Evolutionary conservation across 768 basidiomycete species (phyloP).

Genomic region (Trametes meyenii): DNA sequence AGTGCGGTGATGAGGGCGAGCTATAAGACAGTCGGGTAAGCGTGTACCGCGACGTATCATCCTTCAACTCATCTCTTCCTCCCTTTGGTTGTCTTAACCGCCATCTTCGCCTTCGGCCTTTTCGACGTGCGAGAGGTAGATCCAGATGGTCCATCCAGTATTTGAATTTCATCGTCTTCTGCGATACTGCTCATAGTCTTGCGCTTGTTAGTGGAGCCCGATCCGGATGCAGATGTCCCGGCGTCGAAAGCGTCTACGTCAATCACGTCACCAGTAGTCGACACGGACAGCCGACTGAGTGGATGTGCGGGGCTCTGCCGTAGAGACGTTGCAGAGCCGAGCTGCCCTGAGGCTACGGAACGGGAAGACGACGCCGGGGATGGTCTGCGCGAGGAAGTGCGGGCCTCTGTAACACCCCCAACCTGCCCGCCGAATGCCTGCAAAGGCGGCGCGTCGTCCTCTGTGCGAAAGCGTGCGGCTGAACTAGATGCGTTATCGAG

Average conservation of each 20-base stretch:
- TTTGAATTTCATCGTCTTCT: conserved; percentile 35
- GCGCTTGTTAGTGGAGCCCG: conserved; percentile 47
- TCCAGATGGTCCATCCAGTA: conserved; percentile 30
- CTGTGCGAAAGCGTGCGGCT: conserved; percentile 23
- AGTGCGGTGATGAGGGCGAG: too few species aligned
- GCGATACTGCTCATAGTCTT: conserved; percentile 42
- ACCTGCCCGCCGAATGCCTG: conserved; percentile 30
- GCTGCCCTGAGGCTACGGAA: conserved; percentile 31
- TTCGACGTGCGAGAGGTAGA: conserved; percentile 23
- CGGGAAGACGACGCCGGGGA: conserved; percentile 56
- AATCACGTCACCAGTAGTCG: conserved; percentile 39
- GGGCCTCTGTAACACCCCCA: conserved; percentile 18
- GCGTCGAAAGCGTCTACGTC: conserved; percentile 47
- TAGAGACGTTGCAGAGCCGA: conserved; percentile 41
- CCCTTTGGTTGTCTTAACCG: conserved; percentile 23
- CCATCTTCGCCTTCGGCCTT: conserved; percentile 28
- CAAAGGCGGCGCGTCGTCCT: conserved; percentile 31
- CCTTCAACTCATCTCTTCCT: not conserved
- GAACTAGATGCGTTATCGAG: conserved; percentile 35
- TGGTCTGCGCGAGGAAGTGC: conserved; percentile 42
- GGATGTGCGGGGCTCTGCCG: too few species aligned
- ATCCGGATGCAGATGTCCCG: conserved; percentile 32
- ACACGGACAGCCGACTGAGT: conserved; percentile 35
- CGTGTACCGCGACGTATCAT: too few species aligned
- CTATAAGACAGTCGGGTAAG: not conserved